These are phyloP conservation scores for Sporisorium sorghi DNA, from an alignment of 1,284 basidiomycete species.

Conservation along the genomic window DNA sequence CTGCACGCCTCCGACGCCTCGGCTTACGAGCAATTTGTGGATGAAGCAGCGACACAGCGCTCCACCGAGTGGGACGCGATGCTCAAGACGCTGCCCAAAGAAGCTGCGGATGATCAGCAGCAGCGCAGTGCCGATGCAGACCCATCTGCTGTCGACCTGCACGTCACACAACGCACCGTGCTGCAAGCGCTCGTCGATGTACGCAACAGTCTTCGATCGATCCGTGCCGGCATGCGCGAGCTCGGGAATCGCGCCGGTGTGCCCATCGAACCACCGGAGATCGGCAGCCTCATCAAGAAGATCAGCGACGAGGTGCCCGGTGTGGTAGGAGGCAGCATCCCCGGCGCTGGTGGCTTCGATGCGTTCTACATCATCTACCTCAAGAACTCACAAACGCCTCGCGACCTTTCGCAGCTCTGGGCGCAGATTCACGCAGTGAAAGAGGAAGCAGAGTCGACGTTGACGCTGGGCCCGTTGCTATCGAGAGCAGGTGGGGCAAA, in stretches of 20 bases:
- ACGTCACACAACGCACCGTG: slow-evolving; percentile 23
- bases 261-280: slow-evolving; percentile 90
- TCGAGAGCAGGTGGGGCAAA: slow-evolving; percentile 41
- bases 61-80: slow-evolving; percentile 46
- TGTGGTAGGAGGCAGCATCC: slow-evolving; percentile 92
- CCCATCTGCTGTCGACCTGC: slow-evolving; percentile 8
- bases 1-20: slow-evolving; percentile 48
- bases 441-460: slow-evolving; percentile 31
- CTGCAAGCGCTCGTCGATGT: slow-evolving; percentile 53
- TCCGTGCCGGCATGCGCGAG: slow-evolving; percentile 83
- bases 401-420: slow-evolving; percentile 46
- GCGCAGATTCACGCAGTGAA: slow-evolving; percentile 36
- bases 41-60: slow-evolving; percentile 60
- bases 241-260: slow-evolving; percentile 86
- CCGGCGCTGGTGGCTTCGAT: slow-evolving; percentile 96
- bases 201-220: slow-evolving; percentile 73
- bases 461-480: slow-evolving; percentile 40
- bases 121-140: slow-evolving; percentile 9
- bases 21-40: slow-evolving; percentile 60
- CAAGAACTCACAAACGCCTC: slow-evolving; percentile 13
- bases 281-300: slow-evolving; percentile 85
- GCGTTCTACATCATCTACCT: slow-evolving; percentile 86
- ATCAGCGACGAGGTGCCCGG: slow-evolving; percentile 80
- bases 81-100: slow-evolving; percentile 25
- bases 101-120: slow-evolving; percentile 13